These are phyloP conservation scores for Solanum chmielewskii DNA, from an alignment of 257 asterid genomes.

Conservation along the genomic window DNA sequence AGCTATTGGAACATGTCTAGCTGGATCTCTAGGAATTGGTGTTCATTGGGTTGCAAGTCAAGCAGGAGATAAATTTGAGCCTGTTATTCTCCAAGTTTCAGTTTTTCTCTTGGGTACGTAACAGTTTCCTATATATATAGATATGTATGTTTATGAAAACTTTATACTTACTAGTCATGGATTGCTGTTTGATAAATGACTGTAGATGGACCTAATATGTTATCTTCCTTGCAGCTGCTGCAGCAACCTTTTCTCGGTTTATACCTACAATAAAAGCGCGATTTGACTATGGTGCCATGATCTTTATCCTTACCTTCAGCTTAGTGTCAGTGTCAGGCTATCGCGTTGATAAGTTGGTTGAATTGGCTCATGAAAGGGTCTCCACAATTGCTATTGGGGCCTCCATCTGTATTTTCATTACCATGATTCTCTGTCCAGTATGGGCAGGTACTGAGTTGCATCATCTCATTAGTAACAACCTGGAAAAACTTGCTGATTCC, in stretches of 20 bases:
- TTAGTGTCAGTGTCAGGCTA: slow-evolving; percentile 82
- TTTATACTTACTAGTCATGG: background rate
- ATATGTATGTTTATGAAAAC: background rate
- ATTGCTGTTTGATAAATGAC: background rate
- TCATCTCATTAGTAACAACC: slow-evolving; percentile 39
- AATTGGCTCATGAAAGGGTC: slow-evolving; percentile 57
- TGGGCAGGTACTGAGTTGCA: slow-evolving; percentile 91
- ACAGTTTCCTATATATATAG: background rate
- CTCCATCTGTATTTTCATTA: slow-evolving; percentile 48
- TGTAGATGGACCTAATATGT: background rate
- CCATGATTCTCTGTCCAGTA: slow-evolving; percentile 52
- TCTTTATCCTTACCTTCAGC: slow-evolving; percentile 77
- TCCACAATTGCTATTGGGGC: slow-evolving; percentile 70
- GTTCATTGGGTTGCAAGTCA: slow-evolving; percentile 79
- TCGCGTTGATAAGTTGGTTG: slow-evolving; percentile 57
- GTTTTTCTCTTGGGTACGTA: slow-evolving; percentile 61
- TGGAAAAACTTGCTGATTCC: slow-evolving; percentile 68
- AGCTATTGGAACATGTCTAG: slow-evolving; percentile 45
- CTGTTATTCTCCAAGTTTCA: slow-evolving; percentile 53
- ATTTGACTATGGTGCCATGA: slow-evolving; percentile 74
- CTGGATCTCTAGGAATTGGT: slow-evolving; percentile 77
- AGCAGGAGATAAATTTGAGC: slow-evolving; percentile 47
- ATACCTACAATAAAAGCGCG: slow-evolving; percentile 66
- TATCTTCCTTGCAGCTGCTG: slow-evolving; percentile 46
- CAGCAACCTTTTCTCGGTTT: slow-evolving; percentile 75